Base-by-base conservation (phyloP, 495 filamentous ascomycete species). In the Aspergillus affinis region DNA sequence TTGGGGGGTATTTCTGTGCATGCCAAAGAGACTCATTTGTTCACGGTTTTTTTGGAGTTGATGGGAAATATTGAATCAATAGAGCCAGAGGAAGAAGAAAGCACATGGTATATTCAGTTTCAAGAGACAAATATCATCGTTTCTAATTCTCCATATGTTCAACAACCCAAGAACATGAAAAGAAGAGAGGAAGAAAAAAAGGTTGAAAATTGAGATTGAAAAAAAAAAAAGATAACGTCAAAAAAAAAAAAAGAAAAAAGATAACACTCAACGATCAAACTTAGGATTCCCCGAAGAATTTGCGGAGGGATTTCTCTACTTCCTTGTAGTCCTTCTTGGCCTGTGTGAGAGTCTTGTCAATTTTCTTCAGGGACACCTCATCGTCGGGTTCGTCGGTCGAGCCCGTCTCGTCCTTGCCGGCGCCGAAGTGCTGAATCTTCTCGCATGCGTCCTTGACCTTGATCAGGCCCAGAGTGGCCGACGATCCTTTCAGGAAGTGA, bases 401-500 rank as follows among this genome's bases (percentile, higher is more conserved):
- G n/a, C 93, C 92, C 18, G 85, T 86, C 51, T 93, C 87, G 62
- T 91, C 92, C 71, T 90, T 88, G 54, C 80, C 78, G 64, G 86
- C 85, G 49, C 95, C 94, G 66, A 86, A 95, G 70, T 97, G 88
- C 72, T 98, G 94, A 65, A 98, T 96, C 80, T 95, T 90, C 74
- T 97, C 93, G 72, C 94, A 98, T 56, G 83, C 86, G 65, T 97
- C 92, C 71, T 91, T 91, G 68, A 98, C 89, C 76, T 96, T 95
- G 65, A 80, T 90, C 45, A 98, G 83, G 21, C 94, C 94, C 53
- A 98, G 85, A 7, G 95, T 98, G 19, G 94, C 94, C 10, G 93
- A 97, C n/a, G 93, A 97, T 45, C 94, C 94, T 75, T 98, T 98
- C 55, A 98, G 79, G 78, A 97, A 98, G 75, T 98, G 94, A 23